These are phyloP conservation scores for Podospora comata DNA, from an alignment of 495 filamentous ascomycete species.

Conservation along the genomic window DNA sequence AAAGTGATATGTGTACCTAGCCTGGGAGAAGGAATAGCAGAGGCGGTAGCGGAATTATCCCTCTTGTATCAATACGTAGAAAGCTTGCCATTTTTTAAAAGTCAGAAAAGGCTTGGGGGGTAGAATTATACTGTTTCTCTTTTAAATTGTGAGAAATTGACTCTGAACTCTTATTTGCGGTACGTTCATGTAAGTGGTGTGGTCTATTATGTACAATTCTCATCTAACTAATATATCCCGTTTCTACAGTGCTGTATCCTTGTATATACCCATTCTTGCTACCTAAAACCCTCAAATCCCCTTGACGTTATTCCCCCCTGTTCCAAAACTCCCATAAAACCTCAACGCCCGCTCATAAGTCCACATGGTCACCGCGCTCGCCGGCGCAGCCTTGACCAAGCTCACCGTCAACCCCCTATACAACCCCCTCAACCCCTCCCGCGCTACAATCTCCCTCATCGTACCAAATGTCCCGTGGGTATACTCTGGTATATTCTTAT, in stretches of 20 bases:
- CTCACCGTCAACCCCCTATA: constrained; percentile 88
- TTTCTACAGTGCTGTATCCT: background rate
- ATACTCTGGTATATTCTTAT: constrained; percentile 87
- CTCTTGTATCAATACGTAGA: constrained; percentile 17
- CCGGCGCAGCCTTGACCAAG: constrained; percentile 88
- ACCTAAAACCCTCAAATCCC: background rate
- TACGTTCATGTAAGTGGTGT: background rate
- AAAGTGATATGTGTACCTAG: background rate
- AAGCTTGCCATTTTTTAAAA: background rate
- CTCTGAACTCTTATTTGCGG: background rate
- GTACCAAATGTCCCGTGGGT: constrained; percentile 58
- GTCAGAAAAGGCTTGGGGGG: background rate
- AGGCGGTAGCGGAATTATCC: background rate
- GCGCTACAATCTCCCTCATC: constrained; percentile 60
- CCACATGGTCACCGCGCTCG: constrained; percentile 98
- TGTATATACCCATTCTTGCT: background rate
- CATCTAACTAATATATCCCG: background rate
- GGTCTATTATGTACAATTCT: background rate
- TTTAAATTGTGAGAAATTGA: background rate
- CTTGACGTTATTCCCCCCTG: background rate
- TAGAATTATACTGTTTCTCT: background rate
- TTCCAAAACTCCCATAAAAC: constrained; percentile 36
- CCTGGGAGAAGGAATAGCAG: background rate
- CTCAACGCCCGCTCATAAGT: constrained; percentile 79
- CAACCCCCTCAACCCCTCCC: constrained; percentile 75